Evolutionary conservation across 2,329 filamentous ascomycete species (phyloP), one percentile per base, ranked within the genome.

Genomic region (Verticillium nubilum): DNA sequence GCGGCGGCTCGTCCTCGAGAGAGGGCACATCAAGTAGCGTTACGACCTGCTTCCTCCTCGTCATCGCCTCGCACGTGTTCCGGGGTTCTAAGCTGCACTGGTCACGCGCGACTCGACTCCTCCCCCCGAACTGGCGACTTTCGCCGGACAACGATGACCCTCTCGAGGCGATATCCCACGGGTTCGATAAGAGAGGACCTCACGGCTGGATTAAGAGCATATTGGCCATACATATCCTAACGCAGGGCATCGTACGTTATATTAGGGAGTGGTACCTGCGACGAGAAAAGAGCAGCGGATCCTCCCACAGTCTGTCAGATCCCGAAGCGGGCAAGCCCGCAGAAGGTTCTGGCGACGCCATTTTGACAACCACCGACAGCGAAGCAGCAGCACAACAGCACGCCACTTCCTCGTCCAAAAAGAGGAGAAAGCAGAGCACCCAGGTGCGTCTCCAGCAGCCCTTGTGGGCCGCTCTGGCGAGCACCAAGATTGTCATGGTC

Each of bases 401-500:
- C 82, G 73, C 86, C 76, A 71, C 74, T 70, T 84, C 76, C 78
- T 86, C 70, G 77, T 85, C 83, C 64, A 96, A 95, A 76, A 95
- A 92, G 78, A 89, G 91, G 77, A 86, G 90, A 76, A 94, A 95
- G 77, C 92, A 96, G 76, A 94, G 91, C 70, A 92, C 92, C 60
- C 91, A 95, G 74, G 92, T 96, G 66, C 84, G 93, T 73, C 91
- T 92, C 72, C 88, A 92, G 70, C 93, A 97, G 76, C 93, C 93
- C 55, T 85, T 97, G 65, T 97, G 93, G 93, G 92, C 93, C 64
- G 93, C 93, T 54, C 84, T 97, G 67, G 93, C 93, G 57, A 97
- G 92, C 76, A 97, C 93, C 70, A 97, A 97, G 81, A 93, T 97
- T 72, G 94, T 95, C 67, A 92, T 97, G 76, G 88, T 96, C 70